A percentile compares a stretch with the other conserved stretches of the same genome.
These are phyloP conservation scores for Russula ochroleuca DNA, from an alignment of 768 basidiomycete species.

Conservation along the genomic window DNA sequence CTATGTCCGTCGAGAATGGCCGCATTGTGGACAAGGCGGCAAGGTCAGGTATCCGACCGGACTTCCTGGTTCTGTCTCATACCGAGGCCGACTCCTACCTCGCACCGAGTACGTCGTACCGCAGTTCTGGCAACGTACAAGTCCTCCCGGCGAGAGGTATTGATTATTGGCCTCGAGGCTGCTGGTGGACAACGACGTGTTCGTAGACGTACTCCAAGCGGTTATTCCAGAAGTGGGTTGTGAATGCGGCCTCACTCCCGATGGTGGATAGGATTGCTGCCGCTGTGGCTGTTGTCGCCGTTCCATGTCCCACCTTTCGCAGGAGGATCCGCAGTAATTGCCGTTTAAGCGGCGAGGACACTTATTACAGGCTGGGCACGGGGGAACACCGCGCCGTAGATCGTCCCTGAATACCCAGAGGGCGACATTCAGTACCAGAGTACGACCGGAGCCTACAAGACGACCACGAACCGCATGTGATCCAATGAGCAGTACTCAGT, in stretches of 20 bases:
- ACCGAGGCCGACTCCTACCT: neutral
- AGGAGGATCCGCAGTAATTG: constrained; percentile 13
- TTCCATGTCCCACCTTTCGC: constrained; percentile 3
- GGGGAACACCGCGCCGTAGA: neutral
- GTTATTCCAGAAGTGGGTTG: neutral
- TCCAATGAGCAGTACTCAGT: constrained; percentile 9
- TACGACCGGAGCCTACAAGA: neutral
- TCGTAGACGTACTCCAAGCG: neutral
- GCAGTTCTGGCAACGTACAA: neutral
- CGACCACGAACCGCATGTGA: constrained; percentile 14
- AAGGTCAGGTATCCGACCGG: neutral
- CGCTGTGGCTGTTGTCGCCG: neutral
- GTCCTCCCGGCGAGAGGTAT: neutral
- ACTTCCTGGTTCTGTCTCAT: neutral
- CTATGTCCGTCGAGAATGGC: neutral
- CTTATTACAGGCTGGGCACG: constrained; percentile 8
- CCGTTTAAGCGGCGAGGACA: constrained; percentile 4
- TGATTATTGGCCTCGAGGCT: neutral
- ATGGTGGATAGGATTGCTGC: neutral
- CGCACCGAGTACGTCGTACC: neutral
- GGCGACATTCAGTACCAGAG: neutral
- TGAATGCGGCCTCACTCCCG: neutral
- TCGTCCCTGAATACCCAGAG: constrained; percentile 8
- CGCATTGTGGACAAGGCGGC: neutral
- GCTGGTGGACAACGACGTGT: too few relatives aligned